These are phyloP conservation scores for Phytopythium chamaehyphon DNA, from an alignment of 352 stramenopile genomes.

Conservation along the genomic window DNA sequence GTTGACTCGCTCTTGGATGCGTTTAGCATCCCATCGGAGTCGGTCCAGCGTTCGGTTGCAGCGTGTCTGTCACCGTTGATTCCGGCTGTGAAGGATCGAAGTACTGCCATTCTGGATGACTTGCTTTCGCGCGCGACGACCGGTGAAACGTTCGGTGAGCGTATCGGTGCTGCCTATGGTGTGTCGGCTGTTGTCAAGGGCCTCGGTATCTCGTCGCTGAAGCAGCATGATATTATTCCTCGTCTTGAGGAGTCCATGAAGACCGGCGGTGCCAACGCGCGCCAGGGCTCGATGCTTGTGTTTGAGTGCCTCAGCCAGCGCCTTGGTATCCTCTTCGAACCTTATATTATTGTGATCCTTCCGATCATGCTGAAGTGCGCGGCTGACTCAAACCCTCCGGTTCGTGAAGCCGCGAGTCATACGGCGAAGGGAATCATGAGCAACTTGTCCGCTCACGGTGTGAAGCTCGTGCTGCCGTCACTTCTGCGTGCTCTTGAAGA, in stretches of 20 bases:
- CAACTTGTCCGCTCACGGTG: constrained; percentile 97
- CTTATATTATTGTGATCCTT: constrained; percentile 98
- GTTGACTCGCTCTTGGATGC: constrained; percentile 85
- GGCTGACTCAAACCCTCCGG: constrained; percentile 93
- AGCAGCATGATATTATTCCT: constrained; percentile 97
- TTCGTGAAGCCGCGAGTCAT: constrained; percentile 94
- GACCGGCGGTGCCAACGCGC: constrained; percentile 63
- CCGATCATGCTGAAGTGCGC: constrained; percentile 98
- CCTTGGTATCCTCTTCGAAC: constrained; percentile 98
- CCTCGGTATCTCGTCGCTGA: constrained; percentile 97
- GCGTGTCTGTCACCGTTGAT: constrained; percentile 89
- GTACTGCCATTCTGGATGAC: constrained; percentile 65
- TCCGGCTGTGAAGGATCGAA: constrained; percentile 71
- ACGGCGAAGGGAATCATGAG: constrained; percentile 97
- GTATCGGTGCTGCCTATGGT: constrained; percentile 95
- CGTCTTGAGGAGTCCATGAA: constrained; percentile 85
- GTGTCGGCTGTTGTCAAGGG: constrained; percentile 99
- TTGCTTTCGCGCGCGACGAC: constrained; percentile 69
- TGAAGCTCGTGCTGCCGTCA: constrained; percentile 98
- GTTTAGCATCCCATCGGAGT: constrained; percentile 90
- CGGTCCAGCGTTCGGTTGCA: constrained; percentile 91
- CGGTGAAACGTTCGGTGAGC: constrained; percentile 82
- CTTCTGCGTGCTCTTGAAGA: constrained; percentile 95
- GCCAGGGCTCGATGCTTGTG: constrained; percentile 94
- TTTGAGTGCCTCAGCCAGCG: constrained; percentile 97